These are phyloP conservation scores for Cryphonectria japonica DNA, from an alignment of 2,329 filamentous ascomycete species.

Conservation along the genomic window DNA sequence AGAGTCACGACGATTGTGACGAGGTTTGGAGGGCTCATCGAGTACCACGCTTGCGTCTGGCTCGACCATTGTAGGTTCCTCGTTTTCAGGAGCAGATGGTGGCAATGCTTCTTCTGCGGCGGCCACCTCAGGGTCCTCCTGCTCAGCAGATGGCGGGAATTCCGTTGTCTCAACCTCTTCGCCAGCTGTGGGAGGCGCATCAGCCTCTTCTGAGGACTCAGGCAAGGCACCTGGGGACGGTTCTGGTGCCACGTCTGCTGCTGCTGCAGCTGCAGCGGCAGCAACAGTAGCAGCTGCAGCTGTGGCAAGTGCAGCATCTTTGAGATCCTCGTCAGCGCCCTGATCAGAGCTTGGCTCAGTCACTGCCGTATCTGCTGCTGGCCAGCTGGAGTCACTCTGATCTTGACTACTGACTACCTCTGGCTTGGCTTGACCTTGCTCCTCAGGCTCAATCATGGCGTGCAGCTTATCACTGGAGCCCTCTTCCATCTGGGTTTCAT, in stretches of 20 bases:
- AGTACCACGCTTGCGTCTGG: slow-evolving; percentile 14
- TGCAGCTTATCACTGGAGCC: neutral
- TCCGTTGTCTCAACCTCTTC: slow-evolving; percentile 10
- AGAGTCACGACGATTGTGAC: slow-evolving; percentile 35
- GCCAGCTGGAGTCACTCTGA: neutral
- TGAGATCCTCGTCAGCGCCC: neutral
- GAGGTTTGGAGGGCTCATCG: slow-evolving; percentile 12
- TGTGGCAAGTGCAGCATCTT: slow-evolving; percentile 5
- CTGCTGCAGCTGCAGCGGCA: slow-evolving; percentile 13
- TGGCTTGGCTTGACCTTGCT: neutral
- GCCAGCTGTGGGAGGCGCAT: slow-evolving; percentile 10
- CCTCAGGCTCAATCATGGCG: neutral
- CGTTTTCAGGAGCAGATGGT: slow-evolving; percentile 32
- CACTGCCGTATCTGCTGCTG: neutral
- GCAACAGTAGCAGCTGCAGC: slow-evolving; percentile 7
- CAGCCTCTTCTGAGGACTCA: neutral
- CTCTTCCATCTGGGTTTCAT: neutral
- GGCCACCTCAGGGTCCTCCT: slow-evolving; percentile 12
- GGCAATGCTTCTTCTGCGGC: slow-evolving; percentile 29
- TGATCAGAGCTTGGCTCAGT: neutral
- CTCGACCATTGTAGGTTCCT: slow-evolving; percentile 11
- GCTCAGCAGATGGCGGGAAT: slow-evolving; percentile 8
- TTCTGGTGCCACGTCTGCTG: slow-evolving; percentile 6
- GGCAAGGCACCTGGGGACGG: neutral
- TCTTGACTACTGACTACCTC: neutral